Evolutionary conservation across 73 alveolate species (phyloP).

Genomic region (Paramecium caudatum): DNA sequence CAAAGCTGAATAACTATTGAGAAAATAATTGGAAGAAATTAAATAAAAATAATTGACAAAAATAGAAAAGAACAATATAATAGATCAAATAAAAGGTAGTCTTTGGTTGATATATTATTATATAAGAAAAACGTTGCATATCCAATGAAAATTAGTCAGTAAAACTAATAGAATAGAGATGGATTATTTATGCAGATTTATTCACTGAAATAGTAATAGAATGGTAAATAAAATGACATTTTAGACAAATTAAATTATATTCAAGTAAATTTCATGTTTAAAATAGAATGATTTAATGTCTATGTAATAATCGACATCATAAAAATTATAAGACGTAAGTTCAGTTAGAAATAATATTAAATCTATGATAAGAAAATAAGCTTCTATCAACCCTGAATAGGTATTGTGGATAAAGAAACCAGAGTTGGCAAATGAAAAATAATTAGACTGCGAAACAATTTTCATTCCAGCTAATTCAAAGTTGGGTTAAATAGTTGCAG

Average conservation of each 20-base stretch:
- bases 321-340: not conserved
- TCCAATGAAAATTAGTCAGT: not conserved
- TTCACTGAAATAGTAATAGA: not conserved
- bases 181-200: slow-evolving; percentile 17
- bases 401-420: not conserved
- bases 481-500: not conserved
- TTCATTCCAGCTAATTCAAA: slow-evolving; percentile 25
- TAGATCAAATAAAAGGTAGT: not conserved
- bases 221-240: not conserved
- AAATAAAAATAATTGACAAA: not conserved
- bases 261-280: not conserved
- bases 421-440: not conserved
- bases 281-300: slow-evolving; percentile 19
- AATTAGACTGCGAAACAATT: slow-evolving; percentile 17
- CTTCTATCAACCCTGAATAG: slow-evolving; percentile 8
- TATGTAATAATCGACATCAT: not conserved
- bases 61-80: not conserved
- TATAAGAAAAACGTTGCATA: slow-evolving; percentile 18
- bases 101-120: slow-evolving; percentile 46
- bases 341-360: slow-evolving; percentile 37
- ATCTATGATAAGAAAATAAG: not conserved
- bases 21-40: slow-evolving; percentile 24
- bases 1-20: not conserved
- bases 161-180: too few relatives aligned
- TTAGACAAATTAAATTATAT: not conserved